Conservation (phyloP, 805 yeast species). For the Lipomyces starkeyi region DNA sequence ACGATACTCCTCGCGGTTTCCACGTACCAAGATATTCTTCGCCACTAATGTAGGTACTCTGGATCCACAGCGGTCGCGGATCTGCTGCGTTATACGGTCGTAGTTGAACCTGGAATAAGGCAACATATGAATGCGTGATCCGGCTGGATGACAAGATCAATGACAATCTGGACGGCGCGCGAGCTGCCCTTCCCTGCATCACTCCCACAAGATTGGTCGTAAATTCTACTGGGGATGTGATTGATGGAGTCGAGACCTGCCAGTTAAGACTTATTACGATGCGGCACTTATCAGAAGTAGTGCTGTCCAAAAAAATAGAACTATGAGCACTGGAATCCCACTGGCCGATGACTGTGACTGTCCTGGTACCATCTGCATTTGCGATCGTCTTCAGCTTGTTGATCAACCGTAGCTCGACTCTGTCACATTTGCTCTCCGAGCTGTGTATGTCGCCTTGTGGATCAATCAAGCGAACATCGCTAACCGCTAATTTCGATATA, state of each 20-base stretch:
- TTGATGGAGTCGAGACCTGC: constrained; percentile 30
- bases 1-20: constrained; percentile 31
- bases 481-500: constrained; percentile 19
- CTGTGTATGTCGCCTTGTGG: constrained; percentile 8
- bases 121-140: constrained; percentile 26
- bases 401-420: constrained; percentile 28
- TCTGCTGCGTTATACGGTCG: constrained; percentile 25
- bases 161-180: constrained; percentile 29
- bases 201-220: constrained; percentile 28
- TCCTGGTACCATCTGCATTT: constrained; percentile 39
- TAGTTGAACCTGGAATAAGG: constrained; percentile 28
- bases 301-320: constrained; percentile 27
- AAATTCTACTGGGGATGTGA: constrained; percentile 30
- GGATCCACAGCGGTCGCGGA: constrained; percentile 13
- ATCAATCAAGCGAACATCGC: constrained; percentile 22
- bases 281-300: constrained; percentile 31
- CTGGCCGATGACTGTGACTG: constrained; percentile 34
- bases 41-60: constrained; percentile 28
- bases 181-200: constrained; percentile 24
- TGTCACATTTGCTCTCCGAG: constrained; percentile 19
- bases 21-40: constrained; percentile 34
- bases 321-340: constrained; percentile 40
- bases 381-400: constrained; percentile 31
- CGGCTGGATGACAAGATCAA: constrained; percentile 20
- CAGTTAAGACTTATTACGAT: constrained; percentile 34